A percentile compares a stretch with the other conserved stretches of the same genome.
Conservation (phyloP, 139 green algal species). For the Pseudopediastrum boryanum region DNA sequence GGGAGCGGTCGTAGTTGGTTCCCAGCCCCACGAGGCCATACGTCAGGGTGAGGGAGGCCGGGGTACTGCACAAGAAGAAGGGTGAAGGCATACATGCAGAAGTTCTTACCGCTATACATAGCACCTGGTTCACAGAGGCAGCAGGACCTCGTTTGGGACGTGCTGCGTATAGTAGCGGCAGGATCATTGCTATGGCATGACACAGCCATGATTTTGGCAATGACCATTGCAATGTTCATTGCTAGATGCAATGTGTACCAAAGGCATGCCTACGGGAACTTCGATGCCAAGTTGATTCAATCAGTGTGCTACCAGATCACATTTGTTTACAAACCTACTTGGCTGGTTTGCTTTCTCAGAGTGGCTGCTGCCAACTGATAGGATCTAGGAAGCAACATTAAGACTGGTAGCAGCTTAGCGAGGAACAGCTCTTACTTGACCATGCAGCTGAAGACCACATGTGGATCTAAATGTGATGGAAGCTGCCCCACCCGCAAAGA, state of each 20-base stretch:
- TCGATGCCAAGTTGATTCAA: not conserved
- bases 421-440: slow-evolving; percentile 47
- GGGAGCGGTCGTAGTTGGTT: slow-evolving; percentile 83
- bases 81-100: too few relatives aligned
- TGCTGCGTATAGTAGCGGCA: not conserved
- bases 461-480: slow-evolving; percentile 78
- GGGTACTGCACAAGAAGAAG: slow-evolving; percentile 45
- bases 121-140: not conserved
- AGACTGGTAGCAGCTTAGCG: not conserved
- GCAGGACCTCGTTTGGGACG: not conserved
- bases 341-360: not conserved
- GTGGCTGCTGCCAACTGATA: not conserved
- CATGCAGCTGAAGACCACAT: slow-evolving; percentile 74
- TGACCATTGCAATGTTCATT: not conserved
- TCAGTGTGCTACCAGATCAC: not conserved
- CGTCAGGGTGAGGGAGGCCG: slow-evolving; percentile 59
- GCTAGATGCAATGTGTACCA: not conserved
- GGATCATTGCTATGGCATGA: not conserved
- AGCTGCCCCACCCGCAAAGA: slow-evolving; percentile 75
- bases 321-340: not conserved
- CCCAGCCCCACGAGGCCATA: slow-evolving; percentile 79
- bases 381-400: not conserved
- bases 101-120: not conserved
- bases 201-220: not conserved
- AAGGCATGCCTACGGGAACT: not conserved